Evolutionary conservation across 1,284 basidiomycete species (phyloP).

Genomic region (Pascua guehoae): DNA sequence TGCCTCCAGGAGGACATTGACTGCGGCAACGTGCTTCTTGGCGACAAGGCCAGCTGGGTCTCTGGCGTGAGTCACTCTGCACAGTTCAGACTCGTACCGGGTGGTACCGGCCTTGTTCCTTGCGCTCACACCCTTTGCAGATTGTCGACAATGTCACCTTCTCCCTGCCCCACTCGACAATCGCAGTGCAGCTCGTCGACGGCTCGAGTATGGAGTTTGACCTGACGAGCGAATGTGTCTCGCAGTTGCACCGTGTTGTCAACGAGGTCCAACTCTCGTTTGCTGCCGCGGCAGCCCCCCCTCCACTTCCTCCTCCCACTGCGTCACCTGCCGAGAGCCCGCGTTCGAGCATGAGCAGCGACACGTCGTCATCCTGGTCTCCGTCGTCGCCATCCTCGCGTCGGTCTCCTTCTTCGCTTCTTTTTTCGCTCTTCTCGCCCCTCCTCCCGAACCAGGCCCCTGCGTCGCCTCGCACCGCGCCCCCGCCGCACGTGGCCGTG

Average conservation of each 20-base stretch:
- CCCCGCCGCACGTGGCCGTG: slow-evolving; percentile 19
- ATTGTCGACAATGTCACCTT: slow-evolving; percentile 49
- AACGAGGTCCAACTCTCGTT: slow-evolving; percentile 48
- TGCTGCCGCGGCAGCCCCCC: slow-evolving; percentile 26
- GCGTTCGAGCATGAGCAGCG: slow-evolving; percentile 10
- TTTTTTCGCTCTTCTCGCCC: slow-evolving; percentile 45
- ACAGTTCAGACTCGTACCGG: neutral
- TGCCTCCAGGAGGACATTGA: slow-evolving; percentile 47
- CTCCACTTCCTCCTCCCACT: slow-evolving; percentile 18
- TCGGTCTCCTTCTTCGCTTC: slow-evolving; percentile 38
- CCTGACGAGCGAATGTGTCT: slow-evolving; percentile 29
- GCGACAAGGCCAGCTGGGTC: slow-evolving; percentile 50
- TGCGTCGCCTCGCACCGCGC: slow-evolving; percentile 5
- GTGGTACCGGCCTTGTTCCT: neutral
- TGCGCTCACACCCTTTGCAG: slow-evolving; percentile 8
- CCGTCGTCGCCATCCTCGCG: slow-evolving; percentile 13
- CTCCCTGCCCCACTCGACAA: slow-evolving; percentile 31
- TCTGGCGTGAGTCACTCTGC: slow-evolving; percentile 29
- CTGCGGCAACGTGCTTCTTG: slow-evolving; percentile 46
- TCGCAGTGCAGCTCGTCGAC: slow-evolving; percentile 46
- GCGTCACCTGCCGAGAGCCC: slow-evolving; percentile 25
- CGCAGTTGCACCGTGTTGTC: slow-evolving; percentile 38
- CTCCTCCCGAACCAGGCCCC: slow-evolving; percentile 23
- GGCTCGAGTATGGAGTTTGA: slow-evolving; percentile 36
- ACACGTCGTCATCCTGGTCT: slow-evolving; percentile 19